Base-by-base conservation (phyloP, 169 alveolate genomes). In the Theileria luwenshuni region DNA sequence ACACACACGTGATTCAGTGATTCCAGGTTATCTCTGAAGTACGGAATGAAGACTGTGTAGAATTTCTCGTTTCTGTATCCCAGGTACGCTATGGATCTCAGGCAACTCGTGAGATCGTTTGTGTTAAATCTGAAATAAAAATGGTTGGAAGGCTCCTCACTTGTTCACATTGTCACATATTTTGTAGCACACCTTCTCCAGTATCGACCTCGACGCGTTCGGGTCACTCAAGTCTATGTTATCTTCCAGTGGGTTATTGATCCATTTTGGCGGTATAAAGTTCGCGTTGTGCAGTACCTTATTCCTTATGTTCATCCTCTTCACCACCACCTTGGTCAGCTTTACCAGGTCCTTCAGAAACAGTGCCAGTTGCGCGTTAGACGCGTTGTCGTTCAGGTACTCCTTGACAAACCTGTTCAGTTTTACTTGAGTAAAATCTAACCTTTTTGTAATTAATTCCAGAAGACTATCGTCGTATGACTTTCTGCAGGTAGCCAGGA, bases 271-370 rank as follows among this genome's bases (percentile, higher is more conserved):
- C 35, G 79, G 74, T 6, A 23, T 32, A 61, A 81, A 81, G 0
- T 3, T 48, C 6, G 85, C 5, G n/a, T 21, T 47, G 67, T 30
- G 25, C 21, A 33, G 19, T 19, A 59, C 48, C 67, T 75, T 45
- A 10, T 69, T 69, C 8, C 89, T 69, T 27, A 72, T 41, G 49
- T 64, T 74, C 33, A 17, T 62, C 25, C 58, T 30, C 28, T 59
- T 74, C 0, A 69, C 32, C 3, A 65, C 74, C 1, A 58, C 33
- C 49, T 72, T 70, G 23, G 84, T 81, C 47, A 49, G 75, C 27
- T 74, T 81, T n/a, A 81, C 89, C 47, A 81, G 69, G 54, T 81
- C 84, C 70, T 81, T 81, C 28, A 81, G 62, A 30, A 81, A 81
- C 21, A 81, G 54, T 7, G 85, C 61, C 45, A 81, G 28, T 27